phyloP scores from a whole-genome alignment of 768 basidiomycete species.

The Leccinum fibrillosum region DNA sequence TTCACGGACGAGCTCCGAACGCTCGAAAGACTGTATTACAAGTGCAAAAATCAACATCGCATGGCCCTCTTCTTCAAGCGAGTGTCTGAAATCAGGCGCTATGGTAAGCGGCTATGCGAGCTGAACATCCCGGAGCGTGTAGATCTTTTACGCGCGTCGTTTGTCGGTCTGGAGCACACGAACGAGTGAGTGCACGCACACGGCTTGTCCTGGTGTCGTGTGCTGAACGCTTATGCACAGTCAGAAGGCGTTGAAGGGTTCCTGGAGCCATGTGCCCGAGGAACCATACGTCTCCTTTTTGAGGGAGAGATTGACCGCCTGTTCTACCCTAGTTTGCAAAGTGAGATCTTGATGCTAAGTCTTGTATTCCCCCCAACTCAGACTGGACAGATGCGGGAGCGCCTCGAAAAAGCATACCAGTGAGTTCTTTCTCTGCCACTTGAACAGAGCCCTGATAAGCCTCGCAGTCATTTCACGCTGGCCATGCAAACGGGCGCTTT shows the following conservation, averaged over 20 bases:
- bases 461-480: conserved; percentile 52
- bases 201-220: not conserved
- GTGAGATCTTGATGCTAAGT: conserved; percentile 29
- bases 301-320: conserved; percentile 34
- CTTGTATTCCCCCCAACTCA: not conserved
- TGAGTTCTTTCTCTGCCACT: conserved; percentile 26
- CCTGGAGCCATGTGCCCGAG: conserved; percentile 65
- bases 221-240: conserved; percentile 31
- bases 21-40: conserved; percentile 70
- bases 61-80: conserved; percentile 59
- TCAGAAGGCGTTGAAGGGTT: conserved; percentile 48
- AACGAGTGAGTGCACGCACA: conserved; percentile 18
- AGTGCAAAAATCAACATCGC: conserved; percentile 68
- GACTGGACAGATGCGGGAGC: conserved; percentile 40
- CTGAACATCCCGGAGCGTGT: conserved; percentile 18
- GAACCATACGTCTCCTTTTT: conserved; percentile 32
- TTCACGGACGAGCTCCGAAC: conserved; percentile 39
- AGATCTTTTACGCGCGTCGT: conserved; percentile 26
- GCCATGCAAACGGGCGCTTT: conserved; percentile 75
- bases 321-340: conserved; percentile 43
- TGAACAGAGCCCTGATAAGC: not conserved
- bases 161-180: conserved; percentile 27
- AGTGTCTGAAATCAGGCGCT: conserved; percentile 57
- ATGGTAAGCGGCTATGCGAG: conserved; percentile 18
- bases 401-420: conserved; percentile 53